Base-by-base conservation (phyloP, 2,329 filamentous ascomycete genomes). In the Teratosphaeria destructans region DNA sequence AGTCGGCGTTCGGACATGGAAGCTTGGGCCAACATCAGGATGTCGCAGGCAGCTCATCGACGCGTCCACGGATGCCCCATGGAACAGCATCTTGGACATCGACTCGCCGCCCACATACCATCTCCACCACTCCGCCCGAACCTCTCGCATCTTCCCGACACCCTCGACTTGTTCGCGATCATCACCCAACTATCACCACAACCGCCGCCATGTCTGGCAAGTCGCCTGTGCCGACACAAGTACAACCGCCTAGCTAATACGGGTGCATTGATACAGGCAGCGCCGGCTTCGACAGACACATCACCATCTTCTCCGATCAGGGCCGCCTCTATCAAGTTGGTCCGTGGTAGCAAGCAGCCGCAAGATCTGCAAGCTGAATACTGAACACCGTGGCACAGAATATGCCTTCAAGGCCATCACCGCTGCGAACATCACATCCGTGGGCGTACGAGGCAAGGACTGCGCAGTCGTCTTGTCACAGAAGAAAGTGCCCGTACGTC, bases 401-500 rank as follows among this genome's bases (percentile, higher is more conserved):
- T 99, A 99, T 93, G 94, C 94, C 70, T 99, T 99, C 86, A 99
- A 99, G 82, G 94, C 94, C 61, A 99, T 99, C 78, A 99, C 94
- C 68, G 93, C 94, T 63, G 94, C 94, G 68, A 97, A 97, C 78
- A 97, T 99, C 80, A 99, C 95, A 82, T 94, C 94, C 63, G 85
- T 99, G 75, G 94, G 94, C 69, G 85, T 99, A 68, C 85, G 91
- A 73, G 94, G 94, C 77, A 99, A 99, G 83, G 85, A 94, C 79
- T 97, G 93, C 72, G 94, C 94, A 37, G 94, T 99, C 53, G 90
- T 99, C 57, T 81, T 99, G 74, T 97, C 94, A 63, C 94, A 99
- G 80, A 99, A 99, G 86, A 99, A 99, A 81, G 94, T 99, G 68
- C 93, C 94, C 61, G 93, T 96, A 88, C 67, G 92, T 78, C 59